Evolutionary conservation across 305 asterid species (phyloP).

Genomic region (Euphrasia arctica): DNA sequence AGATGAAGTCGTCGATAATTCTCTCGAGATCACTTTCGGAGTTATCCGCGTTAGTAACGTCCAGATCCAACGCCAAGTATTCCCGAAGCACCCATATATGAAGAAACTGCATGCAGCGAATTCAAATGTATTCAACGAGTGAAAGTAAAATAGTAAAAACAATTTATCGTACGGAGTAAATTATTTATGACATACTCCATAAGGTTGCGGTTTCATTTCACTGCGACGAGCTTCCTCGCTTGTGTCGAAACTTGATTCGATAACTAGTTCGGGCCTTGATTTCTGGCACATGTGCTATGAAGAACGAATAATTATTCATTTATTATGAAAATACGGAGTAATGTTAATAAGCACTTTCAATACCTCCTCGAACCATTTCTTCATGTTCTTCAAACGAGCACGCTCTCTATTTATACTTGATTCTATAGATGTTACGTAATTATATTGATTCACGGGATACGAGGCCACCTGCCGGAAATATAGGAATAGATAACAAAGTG

Average conservation of each 20-base stretch:
- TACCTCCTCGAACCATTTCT: constrained; percentile 21
- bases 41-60: constrained; percentile 29
- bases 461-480: constrained; percentile 22
- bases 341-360: background rate
- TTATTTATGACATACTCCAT: constrained; percentile 26
- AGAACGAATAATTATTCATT: background rate
- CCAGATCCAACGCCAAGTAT: constrained; percentile 46
- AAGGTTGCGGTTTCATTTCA: constrained; percentile 18
- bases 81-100: constrained; percentile 49
- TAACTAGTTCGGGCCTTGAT: background rate
- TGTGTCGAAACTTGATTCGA: too few relatives aligned
- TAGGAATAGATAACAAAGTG: background rate
- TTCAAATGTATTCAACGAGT: background rate
- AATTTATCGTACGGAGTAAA: background rate
- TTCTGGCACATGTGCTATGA: constrained; percentile 8
- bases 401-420: background rate
- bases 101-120: constrained; percentile 38
- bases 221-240: too few relatives aligned
- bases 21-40: constrained; percentile 43
- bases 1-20: constrained; percentile 51
- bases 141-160: background rate
- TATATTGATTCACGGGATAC: background rate
- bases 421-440: constrained; percentile 11
- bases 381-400: background rate
- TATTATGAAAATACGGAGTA: background rate